Evolutionary conservation across 371 early-diverging fungal species (phyloP), one percentile per base, ranked within the genome.

Genomic region (Mucor irregularis): DNA sequence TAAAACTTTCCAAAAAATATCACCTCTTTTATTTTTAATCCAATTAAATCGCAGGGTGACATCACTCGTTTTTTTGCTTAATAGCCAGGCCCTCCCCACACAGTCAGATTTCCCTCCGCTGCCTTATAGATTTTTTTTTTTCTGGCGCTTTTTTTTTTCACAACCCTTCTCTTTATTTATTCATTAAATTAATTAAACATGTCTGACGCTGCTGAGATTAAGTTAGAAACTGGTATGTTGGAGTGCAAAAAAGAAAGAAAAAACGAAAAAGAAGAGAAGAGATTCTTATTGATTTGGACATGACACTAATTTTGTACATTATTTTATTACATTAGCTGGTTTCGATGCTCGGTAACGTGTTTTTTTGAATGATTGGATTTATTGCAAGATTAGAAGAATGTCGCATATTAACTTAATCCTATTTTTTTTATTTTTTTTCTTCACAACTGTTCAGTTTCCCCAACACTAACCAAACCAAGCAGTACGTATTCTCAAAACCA

Each of bases 401-500:
- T 17, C n/a, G 16, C 39, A 37, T 13, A 26, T 25, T 52, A 31
- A 62, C 29, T 25, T 17, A 35, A 25, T 19, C 31, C 22, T 21
- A 44, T 37, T n/a, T 19, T 42, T 49, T 24, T 38, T 46, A 25
- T 25, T 34, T 34, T 17, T n/a, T n/a, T n/a, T n/a, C n/a, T n/a
- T n/a, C n/a, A n/a, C n/a, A n/a, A n/a, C 10, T 7, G 25, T 44
- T 10, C 29, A 67, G 96, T 63, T 96, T 95, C 90, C 97, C 97
- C 67, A 94, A 95, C 88, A 84, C 86, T 71, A 95, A 96, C 85
- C 94, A 95, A 86, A 91, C 92, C 84, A 94, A 90, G 90, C 87
- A 82, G 67, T 66, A 66, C 16, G 62, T 49, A 45, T 45, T n/a
- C n/a, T n/a, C n/a, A n/a, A 21, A 39, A 39, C 40, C 9, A 6